Conservation (phyloP, 805 yeast species). For the Nakazawaea molendinolei region DNA sequence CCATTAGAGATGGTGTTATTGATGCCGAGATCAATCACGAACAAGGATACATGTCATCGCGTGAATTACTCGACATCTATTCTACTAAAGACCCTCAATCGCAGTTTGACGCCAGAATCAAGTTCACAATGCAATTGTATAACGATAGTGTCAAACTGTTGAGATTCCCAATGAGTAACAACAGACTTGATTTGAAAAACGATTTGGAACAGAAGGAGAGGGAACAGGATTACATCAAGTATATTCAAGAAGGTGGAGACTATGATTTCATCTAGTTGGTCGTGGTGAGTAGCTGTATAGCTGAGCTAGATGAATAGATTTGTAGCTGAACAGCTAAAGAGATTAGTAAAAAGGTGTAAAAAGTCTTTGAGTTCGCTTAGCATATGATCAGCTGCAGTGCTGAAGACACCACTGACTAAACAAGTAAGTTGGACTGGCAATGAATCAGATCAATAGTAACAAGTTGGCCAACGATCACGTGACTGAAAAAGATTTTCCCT, state of each 20-base stretch:
- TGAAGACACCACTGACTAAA: background rate
- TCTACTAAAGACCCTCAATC: conserved; percentile 82
- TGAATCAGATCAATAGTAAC: background rate
- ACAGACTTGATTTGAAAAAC: conserved; percentile 40
- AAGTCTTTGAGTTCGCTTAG: background rate
- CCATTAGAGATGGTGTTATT: conserved; percentile 94
- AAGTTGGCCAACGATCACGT: no score
- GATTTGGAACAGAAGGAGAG: conserved; percentile 52
- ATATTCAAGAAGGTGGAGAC: conserved; percentile 45
- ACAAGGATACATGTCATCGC: conserved; percentile 84
- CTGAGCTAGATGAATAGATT: no score
- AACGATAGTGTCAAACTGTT: conserved; percentile 90
- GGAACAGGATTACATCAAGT: conserved; percentile 35
- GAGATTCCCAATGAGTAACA: conserved; percentile 75
- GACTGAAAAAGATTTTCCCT: no score
- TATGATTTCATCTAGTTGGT: conserved; percentile 29
- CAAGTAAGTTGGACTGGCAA: background rate
- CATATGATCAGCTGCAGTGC: background rate
- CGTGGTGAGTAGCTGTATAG: background rate
- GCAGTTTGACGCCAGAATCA: conserved; percentile 88
- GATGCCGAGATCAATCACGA: conserved; percentile 92
- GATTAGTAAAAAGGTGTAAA: no score
- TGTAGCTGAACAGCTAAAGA: no score
- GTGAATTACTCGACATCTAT: conserved; percentile 80
- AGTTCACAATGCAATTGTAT: conserved; percentile 83